Percentiles rank a stretch among this genome's conserved stretches.
These are phyloP conservation scores for Aspergillus sp. DNA, from an alignment of 2,329 filamentous ascomycete species.

Conservation along the genomic window DNA sequence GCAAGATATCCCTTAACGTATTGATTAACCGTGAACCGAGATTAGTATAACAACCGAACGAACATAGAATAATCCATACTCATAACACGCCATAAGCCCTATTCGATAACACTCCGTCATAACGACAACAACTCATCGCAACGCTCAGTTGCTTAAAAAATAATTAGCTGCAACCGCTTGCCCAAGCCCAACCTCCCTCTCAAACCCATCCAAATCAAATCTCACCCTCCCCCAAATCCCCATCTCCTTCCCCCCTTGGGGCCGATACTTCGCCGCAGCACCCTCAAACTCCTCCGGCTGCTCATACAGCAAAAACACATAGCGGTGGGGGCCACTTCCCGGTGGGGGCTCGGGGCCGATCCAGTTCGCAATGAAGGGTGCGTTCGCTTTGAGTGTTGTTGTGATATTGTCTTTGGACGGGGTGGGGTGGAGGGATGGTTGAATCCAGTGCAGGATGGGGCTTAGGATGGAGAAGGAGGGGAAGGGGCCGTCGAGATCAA, in stretches of 20 bases:
- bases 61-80: too few species aligned
- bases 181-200: slow-evolving; percentile 23
- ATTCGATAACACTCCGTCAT: too few species aligned
- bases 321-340: slow-evolving; percentile 38
- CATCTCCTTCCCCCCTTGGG: slow-evolving; percentile 24
- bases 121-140: too few species aligned
- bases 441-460: slow-evolving; percentile 29
- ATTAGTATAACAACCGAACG: too few species aligned
- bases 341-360: slow-evolving; percentile 39
- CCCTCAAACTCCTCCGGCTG: slow-evolving; percentile 33
- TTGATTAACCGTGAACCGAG: too few species aligned
- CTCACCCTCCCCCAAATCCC: slow-evolving; percentile 28
- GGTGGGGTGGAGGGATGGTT: slow-evolving; percentile 16
- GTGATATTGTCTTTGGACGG: slow-evolving; percentile 3
- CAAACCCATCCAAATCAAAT: slow-evolving; percentile 33
- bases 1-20: too few species aligned
- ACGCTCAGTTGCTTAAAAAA: slow-evolving; percentile 14
- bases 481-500: slow-evolving; percentile 29
- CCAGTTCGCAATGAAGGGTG: slow-evolving; percentile 20
- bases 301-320: slow-evolving; percentile 41
- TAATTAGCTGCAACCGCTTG: slow-evolving; percentile 25
- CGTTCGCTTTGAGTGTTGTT: not conserved
- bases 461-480: slow-evolving; percentile 19
- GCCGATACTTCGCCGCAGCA: slow-evolving; percentile 14
- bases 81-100: too few species aligned